Evolutionary conservation across 106 monocot species (phyloP), one percentile per base, ranked within the genome.

Genomic region (Allium cepa): DNA sequence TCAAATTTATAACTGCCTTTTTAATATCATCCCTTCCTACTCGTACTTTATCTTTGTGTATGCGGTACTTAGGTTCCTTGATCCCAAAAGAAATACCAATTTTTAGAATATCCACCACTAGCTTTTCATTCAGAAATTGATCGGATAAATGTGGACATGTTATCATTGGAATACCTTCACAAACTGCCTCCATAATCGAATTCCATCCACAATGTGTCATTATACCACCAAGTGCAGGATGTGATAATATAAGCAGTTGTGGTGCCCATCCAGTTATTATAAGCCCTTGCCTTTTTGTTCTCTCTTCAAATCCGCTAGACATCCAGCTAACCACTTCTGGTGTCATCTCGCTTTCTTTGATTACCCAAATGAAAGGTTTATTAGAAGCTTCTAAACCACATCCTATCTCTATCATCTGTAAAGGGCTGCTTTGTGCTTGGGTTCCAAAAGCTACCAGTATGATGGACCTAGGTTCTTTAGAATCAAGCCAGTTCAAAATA

Each of bases 361-460:
- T 66, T 60, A 52, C 76, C 46, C 82, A 73, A 45, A 79, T 79
- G 17, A 88, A 27, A 9, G 79, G 79, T 1, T 74, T 76, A 14
- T 82, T 48, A 2, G 77, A 62, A 64, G 79, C 74, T 77, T 79
- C 73, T 69, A 82, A 10, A 56, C 71, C 73, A 53, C 60, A 28
- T 67, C 67, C 79, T 67, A 60, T 46, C 51, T 74, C 74, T 12
- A 79, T 48, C 17, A 64, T 71, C 50, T n/a, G 53, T 1, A 22
- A 67, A 52, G 79, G 10, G 17, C 50, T 13, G 0, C 22, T 65
- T 9, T 17, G 63, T 13, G 75, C 53, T 26, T 81, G n/a, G 68
- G 74, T 88, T 8, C 88, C 88, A 56, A 85, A 83, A 50, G 68
- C 79, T 55, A 81, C 73, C 74, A 73, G 84, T 6, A 84, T 11